Base-by-base conservation (phyloP, 805 yeast genomes). In the Kregervanrija fluxuum region DNA sequence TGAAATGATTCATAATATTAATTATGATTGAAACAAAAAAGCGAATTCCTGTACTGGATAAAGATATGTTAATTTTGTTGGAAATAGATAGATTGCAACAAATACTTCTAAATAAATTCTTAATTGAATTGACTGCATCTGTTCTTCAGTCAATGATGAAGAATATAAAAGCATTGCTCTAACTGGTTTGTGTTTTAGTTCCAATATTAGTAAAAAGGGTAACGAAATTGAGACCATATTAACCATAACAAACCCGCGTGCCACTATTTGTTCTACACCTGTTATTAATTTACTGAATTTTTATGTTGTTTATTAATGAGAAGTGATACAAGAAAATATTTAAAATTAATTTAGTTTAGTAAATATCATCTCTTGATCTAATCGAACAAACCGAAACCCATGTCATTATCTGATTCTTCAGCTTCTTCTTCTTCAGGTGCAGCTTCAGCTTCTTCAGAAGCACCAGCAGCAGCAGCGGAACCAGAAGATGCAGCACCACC, bases 371-470 rank as follows among this genome's bases (percentile, higher is more conserved):
- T 33, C 37, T 35, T 32, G 48, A 65, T 61, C 79, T 93, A 93
- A 82, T 93, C 99, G 85, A 93, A 93, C 73, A 93, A 85, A 80
- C 88, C 88, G 81, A 82, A 79, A 61, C 89, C 89, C 87, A 82
- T 81, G 54, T 60, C 65, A 70, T 80, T 85, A 66, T 73, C 76
- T 56, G 73, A 71, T 54, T 68, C 74, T 62, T 69, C 75, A 52
- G 66, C 69, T 49, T 64, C 73, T 53, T 66, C 74, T 65, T 72
- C 79, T 54, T 68, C 80, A 50, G 56, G 74, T 53, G 61, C 77
- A 55, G 67, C 87, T 58, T 71, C 82, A 54, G 67, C 81, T 56
- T 69, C 83, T 51, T 69, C 84, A 47, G 66, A 78, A 49, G 68
- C 79, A 54, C 70, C 75, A 58, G 70, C 74, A 62, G 72, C 75